phyloP scores from a whole-genome alignment of 371 early-diverging fungal genomes.

The Apophysomyces ossiformis region DNA sequence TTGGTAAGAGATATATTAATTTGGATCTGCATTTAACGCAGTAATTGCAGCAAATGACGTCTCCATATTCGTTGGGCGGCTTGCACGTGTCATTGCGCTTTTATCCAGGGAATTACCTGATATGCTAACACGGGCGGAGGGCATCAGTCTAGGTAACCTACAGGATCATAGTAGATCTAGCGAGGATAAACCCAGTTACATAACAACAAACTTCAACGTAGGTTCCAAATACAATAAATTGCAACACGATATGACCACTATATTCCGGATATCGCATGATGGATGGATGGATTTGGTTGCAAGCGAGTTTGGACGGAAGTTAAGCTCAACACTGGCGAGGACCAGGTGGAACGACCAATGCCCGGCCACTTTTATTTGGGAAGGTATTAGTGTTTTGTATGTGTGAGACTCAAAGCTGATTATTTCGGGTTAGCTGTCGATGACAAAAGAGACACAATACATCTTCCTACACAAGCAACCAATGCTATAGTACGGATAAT shows the following conservation, averaged over 20 bases:
- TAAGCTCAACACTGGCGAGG: conserved; percentile 16
- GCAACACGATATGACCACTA: conserved; percentile 26
- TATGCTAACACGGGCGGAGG: conserved; percentile 15
- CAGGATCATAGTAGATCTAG: no score
- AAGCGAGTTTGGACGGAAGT: conserved; percentile 24
- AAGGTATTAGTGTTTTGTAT: conserved; percentile 24
- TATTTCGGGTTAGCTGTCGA: conserved; percentile 9
- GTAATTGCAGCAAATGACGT: conserved; percentile 24
- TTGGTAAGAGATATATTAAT: background rate
- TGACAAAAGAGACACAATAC: conserved; percentile 29
- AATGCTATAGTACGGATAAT: conserved; percentile 39
- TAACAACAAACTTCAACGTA: conserved; percentile 8
- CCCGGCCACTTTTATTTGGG: conserved; percentile 37
- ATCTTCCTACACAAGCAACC: conserved; percentile 55
- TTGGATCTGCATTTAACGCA: background rate
- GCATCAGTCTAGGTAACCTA: no score
- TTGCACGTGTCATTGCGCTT: conserved; percentile 37
- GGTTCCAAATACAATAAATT: conserved; percentile 32
- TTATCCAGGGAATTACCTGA: conserved; percentile 42
- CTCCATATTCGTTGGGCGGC: conserved; percentile 39
- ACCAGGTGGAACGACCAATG: conserved; percentile 42
- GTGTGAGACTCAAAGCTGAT: background rate
- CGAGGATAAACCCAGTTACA: background rate
- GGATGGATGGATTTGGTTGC: conserved; percentile 48
- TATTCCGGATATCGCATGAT: conserved; percentile 40